Evolutionary conservation across 768 basidiomycete species (phyloP).

Genomic region (Piloderma croceum): DNA sequence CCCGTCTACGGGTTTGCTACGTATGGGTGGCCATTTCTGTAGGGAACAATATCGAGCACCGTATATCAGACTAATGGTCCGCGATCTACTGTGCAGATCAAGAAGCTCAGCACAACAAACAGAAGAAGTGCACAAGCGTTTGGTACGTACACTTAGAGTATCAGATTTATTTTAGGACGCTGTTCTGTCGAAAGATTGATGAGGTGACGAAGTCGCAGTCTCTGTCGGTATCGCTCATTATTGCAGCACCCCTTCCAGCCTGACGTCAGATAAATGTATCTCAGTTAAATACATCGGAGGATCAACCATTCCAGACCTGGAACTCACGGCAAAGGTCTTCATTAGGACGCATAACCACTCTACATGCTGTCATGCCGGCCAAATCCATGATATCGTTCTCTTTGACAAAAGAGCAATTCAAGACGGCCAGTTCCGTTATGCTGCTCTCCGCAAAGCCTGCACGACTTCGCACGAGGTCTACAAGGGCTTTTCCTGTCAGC

Average conservation of each 20-base stretch:
- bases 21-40: no score
- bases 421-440: slow-evolving; percentile 43
- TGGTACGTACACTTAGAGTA: no score
- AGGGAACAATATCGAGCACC: no score
- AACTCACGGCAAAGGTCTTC: slow-evolving; percentile 54
- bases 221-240: slow-evolving; percentile 50
- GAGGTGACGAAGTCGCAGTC: slow-evolving; percentile 36
- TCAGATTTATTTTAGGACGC: slow-evolving; percentile 12
- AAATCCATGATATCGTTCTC: slow-evolving; percentile 50
- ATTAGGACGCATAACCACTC: slow-evolving; percentile 34
- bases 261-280: slow-evolving; percentile 16
- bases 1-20: no score
- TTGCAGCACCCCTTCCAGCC: slow-evolving; percentile 46
- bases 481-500: slow-evolving; percentile 45
- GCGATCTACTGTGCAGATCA: no score
- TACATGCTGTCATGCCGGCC: slow-evolving; percentile 41
- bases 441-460: slow-evolving; percentile 14
- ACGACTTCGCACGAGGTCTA: slow-evolving; percentile 43
- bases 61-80: no score
- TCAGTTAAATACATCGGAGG: slow-evolving; percentile 7
- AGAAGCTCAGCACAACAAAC: no score
- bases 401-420: slow-evolving; percentile 53
- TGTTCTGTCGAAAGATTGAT: slow-evolving; percentile 13
- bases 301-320: slow-evolving; percentile 2
- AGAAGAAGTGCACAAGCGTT: no score